Conservation (phyloP, 2,329 filamentous ascomycete genomes). For the Sclerotiophoma versabilis region DNA sequence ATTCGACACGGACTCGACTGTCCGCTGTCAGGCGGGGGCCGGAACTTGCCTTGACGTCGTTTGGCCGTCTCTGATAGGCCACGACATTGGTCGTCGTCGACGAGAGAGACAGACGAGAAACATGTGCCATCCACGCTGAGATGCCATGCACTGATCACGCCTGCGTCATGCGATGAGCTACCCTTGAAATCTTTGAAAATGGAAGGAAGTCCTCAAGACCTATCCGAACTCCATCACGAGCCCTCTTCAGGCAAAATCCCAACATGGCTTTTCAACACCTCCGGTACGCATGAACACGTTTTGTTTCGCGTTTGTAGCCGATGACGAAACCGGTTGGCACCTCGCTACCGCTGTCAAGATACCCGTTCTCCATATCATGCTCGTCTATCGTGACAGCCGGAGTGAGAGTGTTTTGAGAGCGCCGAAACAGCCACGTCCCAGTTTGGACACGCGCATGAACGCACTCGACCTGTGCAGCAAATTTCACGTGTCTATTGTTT, state of each 20-base stretch:
- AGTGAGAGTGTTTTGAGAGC: background rate
- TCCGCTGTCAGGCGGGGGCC: conserved; percentile 15
- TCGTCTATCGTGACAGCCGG: conserved; percentile 1
- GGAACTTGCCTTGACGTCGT: background rate
- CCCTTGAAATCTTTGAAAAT: background rate
- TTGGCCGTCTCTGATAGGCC: background rate
- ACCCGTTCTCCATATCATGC: background rate
- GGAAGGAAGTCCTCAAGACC: background rate
- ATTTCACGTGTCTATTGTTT: conserved; percentile 7
- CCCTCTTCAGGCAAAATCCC: too few species aligned
- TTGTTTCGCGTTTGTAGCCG: conserved; percentile 1
- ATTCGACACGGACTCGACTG: background rate
- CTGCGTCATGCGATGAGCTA: conserved; percentile 13
- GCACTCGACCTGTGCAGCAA: conserved; percentile 1
- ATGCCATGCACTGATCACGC: conserved; percentile 9
- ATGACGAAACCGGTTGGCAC: background rate
- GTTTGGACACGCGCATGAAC: conserved; percentile 5
- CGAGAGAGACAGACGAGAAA: background rate
- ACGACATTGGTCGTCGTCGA: background rate
- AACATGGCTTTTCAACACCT: conserved; percentile 6
- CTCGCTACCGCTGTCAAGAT: conserved; percentile 3
- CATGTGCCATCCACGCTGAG: conserved; percentile 3
- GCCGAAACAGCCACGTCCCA: conserved; percentile 10
- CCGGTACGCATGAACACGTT: conserved; percentile 13
- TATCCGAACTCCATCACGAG: background rate